A percentile compares a stretch with the other conserved stretches of the same genome.
These are phyloP conservation scores for Candida multigemmis DNA, from an alignment of 805 yeast genomes.

Conservation along the genomic window DNA sequence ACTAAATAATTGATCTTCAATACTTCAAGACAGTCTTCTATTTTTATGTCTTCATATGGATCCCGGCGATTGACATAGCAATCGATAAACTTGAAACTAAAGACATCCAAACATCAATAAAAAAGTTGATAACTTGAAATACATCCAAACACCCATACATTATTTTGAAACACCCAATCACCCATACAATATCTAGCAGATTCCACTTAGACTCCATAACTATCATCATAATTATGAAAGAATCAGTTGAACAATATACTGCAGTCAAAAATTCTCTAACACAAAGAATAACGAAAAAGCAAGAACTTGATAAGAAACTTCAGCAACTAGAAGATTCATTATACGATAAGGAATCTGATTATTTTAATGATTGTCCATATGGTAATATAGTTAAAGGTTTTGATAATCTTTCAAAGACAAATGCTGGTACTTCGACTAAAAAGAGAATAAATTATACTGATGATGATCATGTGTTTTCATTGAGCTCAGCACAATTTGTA, in stretches of 20 bases:
- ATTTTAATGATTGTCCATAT: conserved; percentile 60
- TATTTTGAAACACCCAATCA: too few relatives aligned
- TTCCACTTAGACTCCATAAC: too few relatives aligned
- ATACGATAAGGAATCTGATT: conserved; percentile 68
- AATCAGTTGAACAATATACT: conserved; percentile 44
- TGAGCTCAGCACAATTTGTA: conserved; percentile 63
- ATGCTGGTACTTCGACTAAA: conserved; percentile 20
- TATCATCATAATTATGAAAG: too few relatives aligned
- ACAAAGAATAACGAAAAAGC: conserved; percentile 51
- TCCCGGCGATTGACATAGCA: too few relatives aligned
- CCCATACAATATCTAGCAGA: too few relatives aligned
- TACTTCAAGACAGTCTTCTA: too few relatives aligned
- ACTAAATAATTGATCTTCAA: too few relatives aligned
- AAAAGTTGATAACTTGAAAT: too few relatives aligned
- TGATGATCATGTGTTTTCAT: conserved; percentile 73
- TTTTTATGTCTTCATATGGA: too few relatives aligned
- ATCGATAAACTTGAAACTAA: too few relatives aligned
- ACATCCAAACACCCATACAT: too few relatives aligned
- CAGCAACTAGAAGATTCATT: conserved; percentile 66
- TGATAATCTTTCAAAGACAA: conserved; percentile 59
- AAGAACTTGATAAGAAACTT: conserved; percentile 55
- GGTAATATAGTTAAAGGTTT: conserved; percentile 91
- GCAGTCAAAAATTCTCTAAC: conserved; percentile 58
- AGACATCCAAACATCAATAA: too few relatives aligned
- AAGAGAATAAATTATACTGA: conserved; percentile 51